Evolutionary conservation across 73 alveolate species (phyloP), one percentile per base, ranked within the genome.

Genomic region (Tetrahymena borealis): DNA sequence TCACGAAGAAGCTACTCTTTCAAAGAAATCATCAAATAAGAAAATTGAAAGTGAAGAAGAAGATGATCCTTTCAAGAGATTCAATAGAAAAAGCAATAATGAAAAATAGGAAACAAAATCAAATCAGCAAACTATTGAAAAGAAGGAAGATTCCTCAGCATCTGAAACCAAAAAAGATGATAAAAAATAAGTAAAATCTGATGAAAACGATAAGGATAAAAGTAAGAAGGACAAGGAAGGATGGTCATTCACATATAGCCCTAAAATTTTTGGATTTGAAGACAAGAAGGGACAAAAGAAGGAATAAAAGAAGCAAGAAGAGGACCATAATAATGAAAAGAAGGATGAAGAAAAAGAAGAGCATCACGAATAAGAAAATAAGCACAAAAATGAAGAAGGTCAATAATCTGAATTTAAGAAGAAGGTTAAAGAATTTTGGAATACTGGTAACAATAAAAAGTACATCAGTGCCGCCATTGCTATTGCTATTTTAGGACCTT

Each of bases 391-490:
- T 38, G 93, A 32, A 11, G 40, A 24, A 15, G n/a, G 38, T 38
- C 32, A 24, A 39, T 33, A 79, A 92, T 37, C 77, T 92, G 42
- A 79, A 93, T 39, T 85, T 79, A 16, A 32, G 4, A 78, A 43
- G 33, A 79, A 93, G 85, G 0, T 93, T 37, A 39, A 32, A 90
- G 93, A 93, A n/a, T 93, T 78, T 37, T 85, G 78, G 38, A 31
- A 93, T 28, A 32, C 38, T 85, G 93, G 93, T 13, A 85, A 93
- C 40, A 93, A 93, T 93, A 39, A 92, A 39, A 93, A 93, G 38
- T 93, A 93, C 33, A 39, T 93, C 78, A 36, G 32, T 18, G 90
- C 92, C 32, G 90, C 91, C 33, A 33, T 85, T 35, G 95, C 92
- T 28, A 32, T 85, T 2, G 36, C 91, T 31, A 92, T 91, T 35